phyloP scores from a whole-genome alignment of 108 stramenopile genomes.

The Cyclotella sp. region DNA sequence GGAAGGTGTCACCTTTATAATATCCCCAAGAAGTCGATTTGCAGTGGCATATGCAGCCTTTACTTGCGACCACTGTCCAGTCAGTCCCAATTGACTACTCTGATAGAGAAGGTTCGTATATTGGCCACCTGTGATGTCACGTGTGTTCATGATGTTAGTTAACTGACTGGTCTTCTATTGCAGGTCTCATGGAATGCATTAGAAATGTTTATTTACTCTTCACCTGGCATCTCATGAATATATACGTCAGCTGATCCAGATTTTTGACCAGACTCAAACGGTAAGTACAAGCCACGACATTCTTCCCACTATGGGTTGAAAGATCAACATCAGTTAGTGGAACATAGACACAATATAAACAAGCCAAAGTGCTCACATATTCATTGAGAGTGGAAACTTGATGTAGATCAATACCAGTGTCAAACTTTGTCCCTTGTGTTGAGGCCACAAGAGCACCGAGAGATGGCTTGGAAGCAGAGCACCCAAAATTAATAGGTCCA shows the following conservation, averaged over 20 bases:
- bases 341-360: not conserved
- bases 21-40: constrained; percentile 95
- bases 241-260: constrained; percentile 94
- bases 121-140: constrained; percentile 66
- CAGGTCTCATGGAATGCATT: constrained; percentile 59
- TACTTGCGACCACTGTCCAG: constrained; percentile 91
- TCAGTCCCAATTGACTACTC: constrained; percentile 89
- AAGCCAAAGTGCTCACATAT: constrained; percentile 50
- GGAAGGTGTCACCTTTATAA: constrained; percentile 97
- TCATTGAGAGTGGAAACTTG: constrained; percentile 81
- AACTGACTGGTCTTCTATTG: not conserved
- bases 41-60: constrained; percentile 93
- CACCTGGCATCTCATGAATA: constrained; percentile 92
- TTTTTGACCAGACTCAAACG: constrained; percentile 97
- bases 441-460: constrained; percentile 93
- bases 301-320: constrained; percentile 77
- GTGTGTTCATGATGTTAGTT: not conserved
- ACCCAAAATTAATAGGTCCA: too few relatives aligned
- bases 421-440: constrained; percentile 77
- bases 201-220: constrained; percentile 13
- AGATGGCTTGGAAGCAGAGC: constrained; percentile 53
- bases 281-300: constrained; percentile 91
- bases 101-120: constrained; percentile 98
- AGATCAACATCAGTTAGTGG: not conserved
- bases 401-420: constrained; percentile 86